These are phyloP conservation scores for Tuber melanosporum DNA, from an alignment of 495 filamentous ascomycete species.

Conservation along the genomic window DNA sequence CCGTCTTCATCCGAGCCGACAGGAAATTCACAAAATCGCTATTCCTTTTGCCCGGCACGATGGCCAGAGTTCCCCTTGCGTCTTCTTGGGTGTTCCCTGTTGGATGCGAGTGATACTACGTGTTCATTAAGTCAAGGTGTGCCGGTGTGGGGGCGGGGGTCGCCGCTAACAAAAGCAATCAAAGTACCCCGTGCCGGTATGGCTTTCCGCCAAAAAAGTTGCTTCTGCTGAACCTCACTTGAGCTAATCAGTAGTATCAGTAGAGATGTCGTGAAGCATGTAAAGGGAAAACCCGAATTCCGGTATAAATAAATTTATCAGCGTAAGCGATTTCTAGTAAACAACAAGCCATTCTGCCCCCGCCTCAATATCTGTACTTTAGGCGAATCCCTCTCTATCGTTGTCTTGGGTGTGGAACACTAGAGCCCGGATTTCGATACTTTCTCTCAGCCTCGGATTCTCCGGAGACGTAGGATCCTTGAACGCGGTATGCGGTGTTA, in stretches of 20 bases:
- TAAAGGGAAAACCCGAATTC: background rate
- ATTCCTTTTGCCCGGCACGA: background rate
- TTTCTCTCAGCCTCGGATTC: slow-evolving; percentile 4
- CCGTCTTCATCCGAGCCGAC: background rate
- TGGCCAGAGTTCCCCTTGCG: background rate
- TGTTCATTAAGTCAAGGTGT: background rate
- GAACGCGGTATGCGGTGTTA: background rate
- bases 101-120: background rate
- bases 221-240: background rate
- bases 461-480: background rate
- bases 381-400: background rate
- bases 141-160: background rate
- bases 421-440: background rate
- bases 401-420: background rate
- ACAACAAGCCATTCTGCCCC: background rate
- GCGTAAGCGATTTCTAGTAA: background rate
- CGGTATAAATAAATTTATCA: background rate
- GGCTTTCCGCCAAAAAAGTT: background rate
- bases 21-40: background rate
- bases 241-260: background rate
- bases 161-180: background rate
- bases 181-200: background rate
- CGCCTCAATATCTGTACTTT: background rate
- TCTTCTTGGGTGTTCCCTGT: background rate
- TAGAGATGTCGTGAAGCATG: background rate